Evolutionary conservation across 169 alveolate species (phyloP).

Genomic region (Toxoplasma gondii): DNA sequence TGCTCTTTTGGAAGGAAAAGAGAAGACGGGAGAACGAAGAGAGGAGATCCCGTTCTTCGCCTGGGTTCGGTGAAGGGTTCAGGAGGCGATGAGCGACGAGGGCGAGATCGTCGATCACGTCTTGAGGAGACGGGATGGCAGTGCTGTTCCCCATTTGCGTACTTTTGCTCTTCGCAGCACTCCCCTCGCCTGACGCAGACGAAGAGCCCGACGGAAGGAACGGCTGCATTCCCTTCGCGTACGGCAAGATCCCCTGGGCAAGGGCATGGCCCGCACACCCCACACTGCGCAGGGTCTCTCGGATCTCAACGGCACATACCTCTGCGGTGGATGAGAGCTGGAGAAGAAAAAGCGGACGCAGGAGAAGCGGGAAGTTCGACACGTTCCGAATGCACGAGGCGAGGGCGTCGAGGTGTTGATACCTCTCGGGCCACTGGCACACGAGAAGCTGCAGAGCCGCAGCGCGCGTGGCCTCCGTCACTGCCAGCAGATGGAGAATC

Average conservation of each 20-base stretch:
- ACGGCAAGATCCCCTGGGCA: slow-evolving; percentile 13
- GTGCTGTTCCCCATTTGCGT: neutral
- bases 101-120: neutral
- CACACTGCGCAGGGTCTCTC: slow-evolving; percentile 56
- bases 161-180: neutral
- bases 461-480: slow-evolving; percentile 11
- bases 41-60: slow-evolving; percentile 2
- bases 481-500: slow-evolving; percentile 60
- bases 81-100: neutral
- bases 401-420: slow-evolving; percentile 57
- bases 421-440: slow-evolving; percentile 50
- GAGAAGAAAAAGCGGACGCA: slow-evolving; percentile 67
- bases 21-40: neutral
- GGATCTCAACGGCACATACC: slow-evolving; percentile 50
- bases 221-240: neutral
- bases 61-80: neutral
- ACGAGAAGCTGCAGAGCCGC: slow-evolving; percentile 59
- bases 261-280: neutral
- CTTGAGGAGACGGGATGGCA: neutral
- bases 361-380: slow-evolving; percentile 25
- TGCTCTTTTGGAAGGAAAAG: neutral
- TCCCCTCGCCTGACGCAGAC: neutral
- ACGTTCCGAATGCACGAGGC: slow-evolving; percentile 20
- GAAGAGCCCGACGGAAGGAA: neutral
- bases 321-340: slow-evolving; percentile 59